Base-by-base conservation (phyloP, 1,139 yeast species). In the Saccharomycopsis hybrid region DNA sequence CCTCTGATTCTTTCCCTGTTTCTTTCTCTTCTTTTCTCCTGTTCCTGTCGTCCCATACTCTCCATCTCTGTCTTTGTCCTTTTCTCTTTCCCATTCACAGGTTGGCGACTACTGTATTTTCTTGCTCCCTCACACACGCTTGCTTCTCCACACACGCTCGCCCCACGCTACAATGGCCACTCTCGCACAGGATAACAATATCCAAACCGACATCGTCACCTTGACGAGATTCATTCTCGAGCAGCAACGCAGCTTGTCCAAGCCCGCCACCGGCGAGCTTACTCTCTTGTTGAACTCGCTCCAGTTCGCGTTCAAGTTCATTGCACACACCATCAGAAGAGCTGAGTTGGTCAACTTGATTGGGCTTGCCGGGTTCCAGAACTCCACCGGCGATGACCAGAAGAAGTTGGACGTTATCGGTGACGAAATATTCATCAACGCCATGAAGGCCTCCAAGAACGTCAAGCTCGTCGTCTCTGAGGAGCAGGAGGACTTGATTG, bases 391-490 rank as follows among this genome's bases (percentile, higher is more conserved):
- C 46, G 98, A 92, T 63, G 95, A 85, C 57, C 98, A 92, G 69
- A 92, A 92, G 74, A 92, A 92, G 71, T 78, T 92, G 65, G 98
- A 92, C 63, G 97, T 92, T 38, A 85, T 92, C 68, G 97, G 97
- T 44, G 97, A 92, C 67, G 97, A 92, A 65, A 92, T 92, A 63
- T 92, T 92, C 69, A 86, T 92, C 70, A 90, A 92, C 64, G 97
- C 97, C 60, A 89, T 92, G 97, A 87, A 86, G 67, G 88, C 88
- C 41, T 81, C 92, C 46, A 90, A 89, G 48, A 89, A 87, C 65
- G 97, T 92, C 57, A 88, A 87, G 67, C 85, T 90, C 40, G 74
- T 92, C 51, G 97, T 92, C 18, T 79, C 89, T 49, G 98, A 92
- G 70, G 98, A 92, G 69, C 97, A 92, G 68, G 97, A 90, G 65